These are phyloP conservation scores for Aspergillus asperescens DNA, from an alignment of 495 filamentous ascomycete species.

Conservation along the genomic window DNA sequence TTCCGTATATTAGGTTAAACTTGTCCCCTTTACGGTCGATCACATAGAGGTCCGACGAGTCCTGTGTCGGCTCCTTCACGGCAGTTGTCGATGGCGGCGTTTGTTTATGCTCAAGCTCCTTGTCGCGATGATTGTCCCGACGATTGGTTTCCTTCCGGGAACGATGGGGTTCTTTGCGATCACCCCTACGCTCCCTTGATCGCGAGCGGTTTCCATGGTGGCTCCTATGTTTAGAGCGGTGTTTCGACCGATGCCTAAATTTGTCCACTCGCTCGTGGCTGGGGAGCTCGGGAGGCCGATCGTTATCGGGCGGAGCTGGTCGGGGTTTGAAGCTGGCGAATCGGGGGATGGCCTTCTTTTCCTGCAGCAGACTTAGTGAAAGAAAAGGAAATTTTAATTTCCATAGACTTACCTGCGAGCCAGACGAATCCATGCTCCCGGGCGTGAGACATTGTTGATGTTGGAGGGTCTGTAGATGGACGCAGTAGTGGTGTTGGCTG, in stretches of 20 bases:
- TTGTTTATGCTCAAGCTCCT: slow-evolving; percentile 4
- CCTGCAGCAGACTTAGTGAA: slow-evolving; percentile 19
- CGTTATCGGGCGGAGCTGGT: slow-evolving; percentile 23
- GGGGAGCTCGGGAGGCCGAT: slow-evolving; percentile 20
- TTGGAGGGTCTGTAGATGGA: neutral
- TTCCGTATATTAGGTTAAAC: slow-evolving; percentile 56
- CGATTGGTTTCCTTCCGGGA: slow-evolving; percentile 1
- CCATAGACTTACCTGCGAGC: slow-evolving; percentile 28
- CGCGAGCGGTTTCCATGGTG: slow-evolving; percentile 23
- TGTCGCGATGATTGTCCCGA: neutral
- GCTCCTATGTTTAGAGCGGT: slow-evolving; percentile 22
- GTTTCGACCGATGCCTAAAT: slow-evolving; percentile 22
- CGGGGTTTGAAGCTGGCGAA: slow-evolving; percentile 63
- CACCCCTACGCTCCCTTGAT: slow-evolving; percentile 24
- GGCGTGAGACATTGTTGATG: slow-evolving; percentile 12
- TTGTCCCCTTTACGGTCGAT: slow-evolving; percentile 58
- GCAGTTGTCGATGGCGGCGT: slow-evolving; percentile 1
- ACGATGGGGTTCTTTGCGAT: slow-evolving; percentile 13
- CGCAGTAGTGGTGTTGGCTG: slow-evolving; percentile 11
- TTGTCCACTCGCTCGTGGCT: slow-evolving; percentile 20
- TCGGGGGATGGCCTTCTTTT: slow-evolving; percentile 50
- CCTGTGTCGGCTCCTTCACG: slow-evolving; percentile 18
- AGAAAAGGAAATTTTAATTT: neutral
- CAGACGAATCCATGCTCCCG: slow-evolving; percentile 36
- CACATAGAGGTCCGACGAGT: slow-evolving; percentile 29